phyloP scores from a whole-genome alignment of 768 basidiomycete species.

The Mrakia frigida region DNA sequence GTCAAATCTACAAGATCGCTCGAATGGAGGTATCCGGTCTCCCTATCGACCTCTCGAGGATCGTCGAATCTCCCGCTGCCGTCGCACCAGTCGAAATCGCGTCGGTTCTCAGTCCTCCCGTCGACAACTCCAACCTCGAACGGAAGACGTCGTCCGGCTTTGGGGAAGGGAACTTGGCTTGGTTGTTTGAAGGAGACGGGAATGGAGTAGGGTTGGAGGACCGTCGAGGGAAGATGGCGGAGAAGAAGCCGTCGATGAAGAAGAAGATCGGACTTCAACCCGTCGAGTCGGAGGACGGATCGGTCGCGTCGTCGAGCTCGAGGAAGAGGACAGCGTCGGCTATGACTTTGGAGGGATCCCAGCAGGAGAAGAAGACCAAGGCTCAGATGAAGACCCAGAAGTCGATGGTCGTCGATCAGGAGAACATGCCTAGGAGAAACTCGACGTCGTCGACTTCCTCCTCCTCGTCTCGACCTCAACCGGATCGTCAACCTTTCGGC shows the following conservation, averaged over 20 bases:
- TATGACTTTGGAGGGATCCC: not conserved
- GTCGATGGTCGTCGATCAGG: not conserved
- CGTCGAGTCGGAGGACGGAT: not conserved
- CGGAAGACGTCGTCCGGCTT: not conserved
- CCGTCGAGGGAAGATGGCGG: not conserved
- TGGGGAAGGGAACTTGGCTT: constrained; percentile 1
- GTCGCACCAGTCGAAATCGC: not conserved
- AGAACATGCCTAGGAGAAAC: not conserved
- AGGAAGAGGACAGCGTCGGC: not conserved
- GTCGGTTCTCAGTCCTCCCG: not conserved
- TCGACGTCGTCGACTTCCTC: too few species aligned
- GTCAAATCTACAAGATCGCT: not conserved
- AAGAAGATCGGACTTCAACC: not conserved
- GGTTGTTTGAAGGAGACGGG: not conserved
- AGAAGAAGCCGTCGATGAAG: not conserved
- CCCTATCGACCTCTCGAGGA: not conserved
- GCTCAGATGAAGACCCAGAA: not conserved
- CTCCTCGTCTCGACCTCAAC: not conserved
- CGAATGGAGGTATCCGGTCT: not conserved
- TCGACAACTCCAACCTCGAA: not conserved
- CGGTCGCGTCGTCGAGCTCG: not conserved
- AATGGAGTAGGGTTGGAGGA: not conserved
- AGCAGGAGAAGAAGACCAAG: constrained; percentile 6
- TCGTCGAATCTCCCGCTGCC: not conserved
- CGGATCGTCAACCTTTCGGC: not conserved